phyloP scores from a whole-genome alignment of 257 asterid species.

The Prunella vulgaris region DNA sequence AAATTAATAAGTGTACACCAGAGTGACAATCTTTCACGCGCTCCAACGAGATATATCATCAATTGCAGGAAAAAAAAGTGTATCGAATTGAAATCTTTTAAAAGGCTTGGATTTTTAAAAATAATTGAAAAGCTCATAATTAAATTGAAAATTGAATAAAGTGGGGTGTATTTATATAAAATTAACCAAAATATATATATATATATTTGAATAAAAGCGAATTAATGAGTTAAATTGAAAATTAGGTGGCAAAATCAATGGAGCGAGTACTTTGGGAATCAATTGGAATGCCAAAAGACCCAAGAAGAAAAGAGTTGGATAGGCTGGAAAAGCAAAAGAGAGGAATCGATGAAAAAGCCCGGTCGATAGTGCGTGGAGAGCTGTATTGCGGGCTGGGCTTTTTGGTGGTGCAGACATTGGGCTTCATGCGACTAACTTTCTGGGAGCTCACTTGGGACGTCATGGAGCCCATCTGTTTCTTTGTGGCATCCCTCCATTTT shows the following conservation, averaged over 20 bases:
- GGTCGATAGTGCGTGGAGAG: slow-evolving; percentile 47
- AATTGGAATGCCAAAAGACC: slow-evolving; percentile 62
- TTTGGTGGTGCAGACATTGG: slow-evolving; percentile 60
- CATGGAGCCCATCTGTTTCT: slow-evolving; percentile 98
- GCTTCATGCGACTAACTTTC: slow-evolving; percentile 86
- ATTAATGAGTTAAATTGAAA: neutral
- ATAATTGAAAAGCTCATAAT: too few species aligned
- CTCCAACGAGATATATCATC: too few species aligned
- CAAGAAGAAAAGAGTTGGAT: slow-evolving; percentile 59
- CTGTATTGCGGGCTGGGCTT: slow-evolving; percentile 79
- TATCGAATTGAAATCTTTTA: too few species aligned
- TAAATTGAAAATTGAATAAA: too few species aligned
- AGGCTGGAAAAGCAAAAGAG: slow-evolving; percentile 46
- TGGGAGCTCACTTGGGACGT: slow-evolving; percentile 97
- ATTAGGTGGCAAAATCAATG: slow-evolving; percentile 74
- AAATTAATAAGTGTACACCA: too few species aligned
- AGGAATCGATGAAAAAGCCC: slow-evolving; percentile 57
- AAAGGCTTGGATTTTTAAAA: too few species aligned
- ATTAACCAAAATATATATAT: too few species aligned
- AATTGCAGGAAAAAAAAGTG: too few species aligned
- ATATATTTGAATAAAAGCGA: too few species aligned
- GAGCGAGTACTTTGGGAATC: slow-evolving; percentile 47
- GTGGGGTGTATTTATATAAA: too few species aligned
- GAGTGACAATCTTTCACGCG: too few species aligned
- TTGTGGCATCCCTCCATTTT: slow-evolving; percentile 69